phyloP scores from a whole-genome alignment of 306 rosid genomes.

The Cajanus cajan region DNA sequence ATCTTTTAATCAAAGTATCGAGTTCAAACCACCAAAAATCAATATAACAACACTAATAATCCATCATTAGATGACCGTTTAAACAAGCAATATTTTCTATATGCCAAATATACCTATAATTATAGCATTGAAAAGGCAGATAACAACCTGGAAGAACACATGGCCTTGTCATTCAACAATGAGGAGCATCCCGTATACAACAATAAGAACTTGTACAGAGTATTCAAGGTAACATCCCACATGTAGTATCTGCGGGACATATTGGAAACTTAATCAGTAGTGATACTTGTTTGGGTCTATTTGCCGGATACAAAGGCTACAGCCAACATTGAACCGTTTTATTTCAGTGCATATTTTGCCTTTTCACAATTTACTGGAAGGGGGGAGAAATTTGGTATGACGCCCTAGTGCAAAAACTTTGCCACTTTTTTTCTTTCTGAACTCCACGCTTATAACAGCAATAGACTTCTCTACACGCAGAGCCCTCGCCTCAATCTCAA shows the following conservation, averaged over 20 bases:
- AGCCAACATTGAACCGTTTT: neutral
- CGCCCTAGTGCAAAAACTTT: slow-evolving; percentile 81
- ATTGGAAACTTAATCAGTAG: neutral
- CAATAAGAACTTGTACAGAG: neutral
- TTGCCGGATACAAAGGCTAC: neutral
- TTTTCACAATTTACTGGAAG: slow-evolving; percentile 58
- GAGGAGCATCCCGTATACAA: neutral
- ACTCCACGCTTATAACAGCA: slow-evolving; percentile 66
- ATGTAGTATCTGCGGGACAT: neutral
- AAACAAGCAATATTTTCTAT: neutral
- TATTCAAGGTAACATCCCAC: neutral
- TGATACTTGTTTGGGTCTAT: neutral
- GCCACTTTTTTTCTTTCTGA: slow-evolving; percentile 66
- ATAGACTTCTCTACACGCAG: slow-evolving; percentile 66
- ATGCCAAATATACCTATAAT: neutral
- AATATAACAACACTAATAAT: neutral
- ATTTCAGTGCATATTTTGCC: neutral
- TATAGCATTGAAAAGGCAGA: neutral
- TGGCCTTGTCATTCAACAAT: neutral
- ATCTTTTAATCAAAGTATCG: too few species aligned
- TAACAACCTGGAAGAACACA: neutral
- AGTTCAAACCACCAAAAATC: too few species aligned
- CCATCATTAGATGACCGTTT: neutral
- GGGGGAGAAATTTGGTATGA: slow-evolving; percentile 68
- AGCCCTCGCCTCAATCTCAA: slow-evolving; percentile 63